phyloP scores from a whole-genome alignment of 1,139 yeast species.

The Saccharomyces hybrid region DNA sequence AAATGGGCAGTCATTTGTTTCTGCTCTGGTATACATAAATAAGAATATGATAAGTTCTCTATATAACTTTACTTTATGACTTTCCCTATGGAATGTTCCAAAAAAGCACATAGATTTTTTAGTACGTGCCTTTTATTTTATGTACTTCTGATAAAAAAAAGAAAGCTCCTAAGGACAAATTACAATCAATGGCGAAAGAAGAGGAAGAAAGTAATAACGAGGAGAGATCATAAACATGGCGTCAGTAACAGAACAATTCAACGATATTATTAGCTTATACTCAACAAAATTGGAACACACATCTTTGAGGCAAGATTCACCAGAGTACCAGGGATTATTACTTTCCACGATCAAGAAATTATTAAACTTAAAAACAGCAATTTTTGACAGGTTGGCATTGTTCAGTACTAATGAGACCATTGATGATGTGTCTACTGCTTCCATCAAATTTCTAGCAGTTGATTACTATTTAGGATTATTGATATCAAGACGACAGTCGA shows the following conservation, averaged over 20 bases:
- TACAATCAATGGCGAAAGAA: not conserved
- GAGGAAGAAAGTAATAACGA: not conserved
- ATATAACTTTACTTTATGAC: not conserved
- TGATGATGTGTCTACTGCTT: constrained; percentile 49
- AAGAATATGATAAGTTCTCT: not conserved
- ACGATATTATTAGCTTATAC: not conserved
- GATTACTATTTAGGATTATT: constrained; percentile 44
- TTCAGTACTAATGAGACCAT: constrained; percentile 56
- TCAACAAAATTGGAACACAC: not conserved
- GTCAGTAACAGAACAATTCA: not conserved
- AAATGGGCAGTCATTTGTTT: constrained; percentile 85
- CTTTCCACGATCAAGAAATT: constrained; percentile 24
- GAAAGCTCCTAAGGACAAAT: not conserved
- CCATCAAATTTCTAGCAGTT: constrained; percentile 47
- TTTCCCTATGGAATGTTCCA: not conserved
- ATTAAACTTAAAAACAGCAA: constrained; percentile 30
- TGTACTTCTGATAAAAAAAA: not conserved
- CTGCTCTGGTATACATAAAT: constrained; percentile 23
- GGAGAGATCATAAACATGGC: not conserved
- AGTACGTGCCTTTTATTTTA: not conserved
- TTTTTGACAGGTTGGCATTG: constrained; percentile 34
- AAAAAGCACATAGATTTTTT: not conserved
- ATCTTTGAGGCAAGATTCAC: constrained; percentile 32
- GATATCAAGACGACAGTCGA: constrained; percentile 29
- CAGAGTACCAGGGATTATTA: constrained; percentile 30